Evolutionary conservation across 2,329 filamentous ascomycete species (phyloP), one percentile per base, ranked within the genome.

Genomic region (Ophiostoma sp.): DNA sequence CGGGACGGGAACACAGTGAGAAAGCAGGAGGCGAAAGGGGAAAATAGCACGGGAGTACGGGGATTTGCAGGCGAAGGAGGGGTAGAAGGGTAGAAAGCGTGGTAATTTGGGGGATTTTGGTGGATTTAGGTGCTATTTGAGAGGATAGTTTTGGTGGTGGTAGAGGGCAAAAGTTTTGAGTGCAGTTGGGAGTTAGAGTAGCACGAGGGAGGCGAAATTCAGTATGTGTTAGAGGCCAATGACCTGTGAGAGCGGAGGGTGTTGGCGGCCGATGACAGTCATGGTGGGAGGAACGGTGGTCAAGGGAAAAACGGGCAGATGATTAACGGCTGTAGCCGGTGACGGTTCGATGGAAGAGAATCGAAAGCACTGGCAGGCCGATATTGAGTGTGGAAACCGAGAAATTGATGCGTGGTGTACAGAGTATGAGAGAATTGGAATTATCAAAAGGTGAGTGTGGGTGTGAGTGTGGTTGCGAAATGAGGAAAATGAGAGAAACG

Each of bases 181-280:
- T 7, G 39, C 7, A 59, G 17, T 19, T 22, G 33, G 45, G 25
- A 33, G 42, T 39, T 61, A 48, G 70, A 52, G 70, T 28, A 71
- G 59, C 42, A 66, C 66, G 68, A 70, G 64, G 61, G 28, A 52
- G 25, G 33, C 48, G 45, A 57, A 45, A 4, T 55, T 70, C 48
- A 68, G 63, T 42, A 45, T 45, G 22, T 74, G 73, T 73, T 73
- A 76, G 48, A 76, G 75, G 73, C 71, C 73, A 57, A 73, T n/a
- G 55, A 73, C 70, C 69, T 72, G 71, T n/a, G 57, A 69, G 22
- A 74, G 70, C 36, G 72, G 72, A 69, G 42, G 64, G 11, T 52
- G 70, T 61, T 71, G 72, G 42, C 33, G 48, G 70, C 70, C 39
- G 72, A 70, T 63, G 61, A 57, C 72, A 70, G 72, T 73, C 74